phyloP scores from a whole-genome alignment of 129 eudicot species.

The Artemisia tridentata region DNA sequence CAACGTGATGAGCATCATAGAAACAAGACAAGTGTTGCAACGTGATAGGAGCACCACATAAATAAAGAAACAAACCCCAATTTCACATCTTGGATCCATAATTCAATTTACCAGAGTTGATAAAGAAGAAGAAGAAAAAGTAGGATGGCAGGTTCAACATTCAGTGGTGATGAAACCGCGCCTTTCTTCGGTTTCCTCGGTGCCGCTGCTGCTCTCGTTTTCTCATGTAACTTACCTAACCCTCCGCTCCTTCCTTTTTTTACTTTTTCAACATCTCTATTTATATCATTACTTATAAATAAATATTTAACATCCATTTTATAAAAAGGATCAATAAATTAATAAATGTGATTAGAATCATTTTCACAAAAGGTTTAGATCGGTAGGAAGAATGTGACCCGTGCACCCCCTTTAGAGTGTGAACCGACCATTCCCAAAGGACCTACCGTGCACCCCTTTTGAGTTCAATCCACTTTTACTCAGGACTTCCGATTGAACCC shows the following conservation, averaged over 20 bases:
- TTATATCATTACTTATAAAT: background rate
- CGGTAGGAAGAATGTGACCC: too few relatives aligned
- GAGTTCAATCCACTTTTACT: too few relatives aligned
- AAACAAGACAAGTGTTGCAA: too few relatives aligned
- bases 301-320: too few relatives aligned
- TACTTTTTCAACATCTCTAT: background rate
- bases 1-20: too few relatives aligned
- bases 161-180: slow-evolving; percentile 46
- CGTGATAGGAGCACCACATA: too few relatives aligned
- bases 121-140: background rate
- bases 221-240: slow-evolving; percentile 31
- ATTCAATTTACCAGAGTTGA: background rate
- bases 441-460: too few relatives aligned
- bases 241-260: background rate
- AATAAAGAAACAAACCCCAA: background rate
- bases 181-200: slow-evolving; percentile 44
- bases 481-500: too few relatives aligned
- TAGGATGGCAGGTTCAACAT: slow-evolving; percentile 34
- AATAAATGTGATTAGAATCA: background rate
- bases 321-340: too few relatives aligned
- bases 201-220: slow-evolving; percentile 43
- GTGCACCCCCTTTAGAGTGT: too few relatives aligned
- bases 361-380: too few relatives aligned
- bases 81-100: slow-evolving; percentile 22
- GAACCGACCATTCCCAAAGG: too few relatives aligned